A percentile compares a stretch with the other conserved stretches of the same genome.
Evolutionary conservation across 768 basidiomycete genomes (phyloP).

Genomic region (Saitozyma podzolica): DNA sequence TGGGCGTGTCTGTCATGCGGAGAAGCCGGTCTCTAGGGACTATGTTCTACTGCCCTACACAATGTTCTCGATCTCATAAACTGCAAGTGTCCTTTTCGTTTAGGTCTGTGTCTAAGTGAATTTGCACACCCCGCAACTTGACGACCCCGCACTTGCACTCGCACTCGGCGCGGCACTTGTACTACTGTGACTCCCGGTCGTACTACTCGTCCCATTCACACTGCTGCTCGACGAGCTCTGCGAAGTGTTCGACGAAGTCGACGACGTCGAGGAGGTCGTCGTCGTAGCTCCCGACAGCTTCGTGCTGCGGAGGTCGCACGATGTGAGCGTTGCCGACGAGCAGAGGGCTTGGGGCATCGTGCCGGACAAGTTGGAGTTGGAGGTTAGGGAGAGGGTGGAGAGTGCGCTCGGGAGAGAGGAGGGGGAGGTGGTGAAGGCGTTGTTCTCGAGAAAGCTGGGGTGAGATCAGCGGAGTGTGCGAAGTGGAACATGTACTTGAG

Average conservation of each 20-base stretch:
- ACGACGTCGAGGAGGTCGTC: not conserved
- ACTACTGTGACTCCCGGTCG: constrained; percentile 3
- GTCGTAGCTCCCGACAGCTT: constrained; percentile 13
- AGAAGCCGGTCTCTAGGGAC: too few species aligned
- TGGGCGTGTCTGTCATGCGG: too few species aligned
- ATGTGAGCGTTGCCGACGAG: constrained; percentile 21
- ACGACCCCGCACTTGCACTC: not conserved
- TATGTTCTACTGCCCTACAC: too few species aligned
- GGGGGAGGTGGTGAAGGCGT: constrained; percentile 40
- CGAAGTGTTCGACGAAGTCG: too few species aligned
- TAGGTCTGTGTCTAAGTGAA: not conserved
- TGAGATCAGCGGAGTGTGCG: not conserved
- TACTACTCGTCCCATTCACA: constrained; percentile 11
- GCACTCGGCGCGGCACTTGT: not conserved
- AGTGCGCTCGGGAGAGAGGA: constrained; percentile 42
- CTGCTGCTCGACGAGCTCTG: too few species aligned
- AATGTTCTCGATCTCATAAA: too few species aligned
- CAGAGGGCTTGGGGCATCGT: constrained; percentile 41
- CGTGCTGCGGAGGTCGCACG: constrained; percentile 47
- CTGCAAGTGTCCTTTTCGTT: not conserved
- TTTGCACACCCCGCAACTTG: too few species aligned
- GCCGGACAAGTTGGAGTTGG: constrained; percentile 44
- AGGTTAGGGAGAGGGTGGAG: constrained; percentile 40
- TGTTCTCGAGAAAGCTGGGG: constrained; percentile 42
- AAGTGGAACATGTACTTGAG: not conserved